Conservation (phyloP, 352 stramenopile species). For the Aphanomyces invadans region DNA sequence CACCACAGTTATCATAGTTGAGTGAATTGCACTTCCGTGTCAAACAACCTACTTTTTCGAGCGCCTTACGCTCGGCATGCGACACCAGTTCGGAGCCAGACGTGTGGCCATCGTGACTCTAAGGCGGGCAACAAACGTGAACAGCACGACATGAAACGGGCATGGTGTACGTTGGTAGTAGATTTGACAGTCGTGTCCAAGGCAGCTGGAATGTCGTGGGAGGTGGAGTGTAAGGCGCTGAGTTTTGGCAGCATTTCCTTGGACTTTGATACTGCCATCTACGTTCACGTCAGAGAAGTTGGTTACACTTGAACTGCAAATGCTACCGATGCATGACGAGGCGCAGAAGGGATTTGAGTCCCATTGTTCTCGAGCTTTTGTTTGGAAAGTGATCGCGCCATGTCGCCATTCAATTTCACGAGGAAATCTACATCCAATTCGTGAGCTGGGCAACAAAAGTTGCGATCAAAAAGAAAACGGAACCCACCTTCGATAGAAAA, state of each 20-base stretch:
- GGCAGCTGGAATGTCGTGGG: background rate
- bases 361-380: background rate
- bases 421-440: constrained; percentile 8
- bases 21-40: no score
- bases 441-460: no score
- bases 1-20: no score
- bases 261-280: background rate
- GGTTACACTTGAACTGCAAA: background rate
- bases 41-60: no score
- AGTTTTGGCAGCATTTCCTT: background rate
- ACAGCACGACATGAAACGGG: no score
- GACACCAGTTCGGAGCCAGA: no score
- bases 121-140: no score
- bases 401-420: constrained; percentile 4
- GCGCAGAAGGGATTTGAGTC: background rate
- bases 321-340: background rate
- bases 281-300: background rate
- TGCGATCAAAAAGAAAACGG: background rate
- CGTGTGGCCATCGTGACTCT: no score
- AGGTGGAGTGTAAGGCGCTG: background rate
- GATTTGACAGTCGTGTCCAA: no score
- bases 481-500: constrained; percentile 13
- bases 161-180: no score
- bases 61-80: no score
- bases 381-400: background rate